Evolutionary conservation across 2,329 filamentous ascomycete species (phyloP), one percentile per base, ranked within the genome.

Genomic region (Dactylellina cionopaga): DNA sequence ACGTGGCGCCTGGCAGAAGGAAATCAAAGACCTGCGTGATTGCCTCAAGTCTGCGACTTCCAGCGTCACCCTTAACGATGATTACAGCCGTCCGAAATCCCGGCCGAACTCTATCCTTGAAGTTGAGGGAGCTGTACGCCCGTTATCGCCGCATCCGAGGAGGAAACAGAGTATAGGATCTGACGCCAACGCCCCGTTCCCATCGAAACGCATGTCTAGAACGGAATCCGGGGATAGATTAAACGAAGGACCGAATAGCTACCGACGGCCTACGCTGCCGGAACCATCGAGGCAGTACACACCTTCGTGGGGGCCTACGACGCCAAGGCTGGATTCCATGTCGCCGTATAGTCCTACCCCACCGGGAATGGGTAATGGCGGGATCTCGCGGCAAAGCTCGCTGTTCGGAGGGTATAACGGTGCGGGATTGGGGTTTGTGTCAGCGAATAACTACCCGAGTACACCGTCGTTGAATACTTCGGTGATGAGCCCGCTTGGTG

Each of bases 1-100:
- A 79, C 85, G 84, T 75, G 79, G 81, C 10, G 88, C 85, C 79
- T 88, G 85, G 85, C 74, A 75, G 15, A 64, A 64, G 39, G 68
- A 72, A 58, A 65, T 72, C 46, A 64, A 64, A 35, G 62, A 65
- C 17, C 35, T 72, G 7, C 54, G 52, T 1, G 59, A 72, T 2
- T 59, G 59, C 4, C 19, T 60, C 6, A 71, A 56, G 6, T 22
- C 47, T 10, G 25, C 58, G 9, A 27, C 56, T 6, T 31, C 56
- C 5, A n/a, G 44, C 2, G 44, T 59, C 9, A 27, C 47, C 6
- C 22, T 39, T 6, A 49, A 44, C 15, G 68, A 72, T 0, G 59
- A 72, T 15, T 52, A 51, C 25, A 13, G 31, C 10, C 22, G 66
- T n/a, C 59, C 68, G 6, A 72, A 72, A 47, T 72, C 68, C 1